Percentiles rank a stretch among this genome's conserved stretches.
Conservation (phyloP, 2,329 filamentous ascomycete genomes). For the Pestalotiopsis sp. region DNA sequence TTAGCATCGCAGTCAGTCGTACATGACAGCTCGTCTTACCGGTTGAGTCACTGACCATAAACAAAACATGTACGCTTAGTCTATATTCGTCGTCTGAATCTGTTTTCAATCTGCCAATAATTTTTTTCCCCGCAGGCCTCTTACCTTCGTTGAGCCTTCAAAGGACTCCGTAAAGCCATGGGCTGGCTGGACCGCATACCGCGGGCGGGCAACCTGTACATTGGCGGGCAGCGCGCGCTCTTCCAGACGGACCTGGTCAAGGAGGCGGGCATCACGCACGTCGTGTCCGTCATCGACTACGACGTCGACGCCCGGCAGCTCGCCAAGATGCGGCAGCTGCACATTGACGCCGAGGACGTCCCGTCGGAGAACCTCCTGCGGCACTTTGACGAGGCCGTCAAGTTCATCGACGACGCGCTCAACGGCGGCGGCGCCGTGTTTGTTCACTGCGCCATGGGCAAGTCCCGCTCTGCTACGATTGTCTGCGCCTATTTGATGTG, state of each 20-base stretch:
- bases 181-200: conserved; percentile 10
- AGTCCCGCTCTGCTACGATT: conserved; percentile 1
- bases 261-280: conserved; percentile 5
- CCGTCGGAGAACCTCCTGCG: neutral
- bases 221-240: conserved; percentile 5
- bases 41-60: neutral
- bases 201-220: conserved; percentile 9
- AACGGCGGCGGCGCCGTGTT: neutral
- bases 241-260: neutral
- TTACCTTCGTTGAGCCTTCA: neutral
- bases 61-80: neutral
- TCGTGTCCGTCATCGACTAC: conserved; percentile 9
- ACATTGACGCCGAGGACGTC: neutral
- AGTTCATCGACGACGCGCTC: conserved; percentile 1
- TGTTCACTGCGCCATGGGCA: conserved; percentile 9
- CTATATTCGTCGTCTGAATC: neutral
- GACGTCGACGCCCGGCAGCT: neutral
- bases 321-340: neutral
- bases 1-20: neutral
- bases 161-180: neutral
- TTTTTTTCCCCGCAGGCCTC: neutral
- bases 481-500: conserved; percentile 5
- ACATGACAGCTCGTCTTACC: neutral
- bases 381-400: neutral
- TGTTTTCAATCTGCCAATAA: neutral